Evolutionary conservation across 2,329 filamentous ascomycete genomes (phyloP).

Genomic region (Clonostachys rosea): DNA sequence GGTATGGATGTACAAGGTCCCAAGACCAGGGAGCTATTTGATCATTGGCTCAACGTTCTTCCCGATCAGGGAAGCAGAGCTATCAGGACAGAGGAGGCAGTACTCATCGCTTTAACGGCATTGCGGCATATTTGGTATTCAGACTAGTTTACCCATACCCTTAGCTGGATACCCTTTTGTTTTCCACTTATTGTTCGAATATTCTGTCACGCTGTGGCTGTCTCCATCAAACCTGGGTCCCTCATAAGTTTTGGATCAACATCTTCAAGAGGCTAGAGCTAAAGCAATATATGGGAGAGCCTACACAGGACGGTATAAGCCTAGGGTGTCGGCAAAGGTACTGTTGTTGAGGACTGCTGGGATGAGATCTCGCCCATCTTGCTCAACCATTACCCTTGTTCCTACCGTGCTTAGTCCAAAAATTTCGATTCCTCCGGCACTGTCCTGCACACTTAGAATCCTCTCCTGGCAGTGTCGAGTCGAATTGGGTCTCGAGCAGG

Average conservation of each 20-base stretch:
- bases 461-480: conserved; percentile 39
- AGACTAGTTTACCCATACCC: conserved; percentile 1
- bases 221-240: no score
- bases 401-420: conserved; percentile 19
- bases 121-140: conserved; percentile 54
- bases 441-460: conserved; percentile 24
- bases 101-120: conserved; percentile 71
- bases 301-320: conserved; percentile 10
- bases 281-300: no score
- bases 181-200: no score
- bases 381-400: conserved; percentile 15
- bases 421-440: conserved; percentile 10
- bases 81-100: conserved; percentile 79
- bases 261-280: no score
- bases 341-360: conserved; percentile 15
- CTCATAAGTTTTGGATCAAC: no score
- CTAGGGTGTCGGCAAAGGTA: conserved; percentile 20
- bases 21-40: conserved; percentile 69
- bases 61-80: conserved; percentile 77
- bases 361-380: conserved; percentile 11
- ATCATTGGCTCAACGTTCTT: conserved; percentile 78
- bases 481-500: conserved; percentile 35
- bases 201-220: no score
- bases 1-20: conserved; percentile 59
- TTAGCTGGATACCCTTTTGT: conserved; percentile 7